A percentile compares a stretch with the other conserved stretches of the same genome.
Evolutionary conservation across 2,329 filamentous ascomycete genomes (phyloP).

Genomic region (Metarhizium anisopliae): DNA sequence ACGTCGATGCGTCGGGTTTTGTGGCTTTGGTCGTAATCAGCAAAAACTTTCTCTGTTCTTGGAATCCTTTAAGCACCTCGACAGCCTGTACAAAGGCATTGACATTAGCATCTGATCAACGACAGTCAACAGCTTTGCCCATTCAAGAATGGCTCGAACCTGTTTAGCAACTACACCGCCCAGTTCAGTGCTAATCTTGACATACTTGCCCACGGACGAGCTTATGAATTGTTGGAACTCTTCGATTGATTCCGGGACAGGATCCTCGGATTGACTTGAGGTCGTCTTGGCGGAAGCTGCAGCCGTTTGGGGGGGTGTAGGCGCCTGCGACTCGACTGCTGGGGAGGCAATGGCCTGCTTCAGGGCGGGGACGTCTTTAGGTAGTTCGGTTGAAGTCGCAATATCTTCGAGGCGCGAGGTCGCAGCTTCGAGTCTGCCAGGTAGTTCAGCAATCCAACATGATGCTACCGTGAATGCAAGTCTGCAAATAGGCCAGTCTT

Average conservation of each 20-base stretch:
- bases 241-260: conserved; percentile 67
- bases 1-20: conserved; percentile 68
- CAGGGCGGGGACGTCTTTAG: conserved; percentile 39
- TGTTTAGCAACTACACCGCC: conserved; percentile 75
- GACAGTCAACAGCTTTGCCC: conserved; percentile 35
- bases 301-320: conserved; percentile 31
- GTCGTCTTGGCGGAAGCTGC: conserved; percentile 14
- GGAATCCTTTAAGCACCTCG: conserved; percentile 57
- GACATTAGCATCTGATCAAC: conserved; percentile 59
- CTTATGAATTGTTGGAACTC: conserved; percentile 78
- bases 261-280: conserved; percentile 32
- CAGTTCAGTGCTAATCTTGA: conserved; percentile 66
- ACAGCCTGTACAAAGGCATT: conserved; percentile 29
- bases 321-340: conserved; percentile 18
- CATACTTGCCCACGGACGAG: conserved; percentile 66
- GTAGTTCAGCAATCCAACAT: conserved; percentile 32
- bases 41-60: conserved; percentile 79
- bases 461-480: background rate
- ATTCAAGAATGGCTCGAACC: conserved; percentile 34
- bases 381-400: conserved; percentile 62
- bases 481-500: conserved; percentile 13
- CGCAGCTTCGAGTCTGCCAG: conserved; percentile 82
- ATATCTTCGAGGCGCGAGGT: conserved; percentile 96
- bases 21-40: conserved; percentile 83
- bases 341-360: conserved; percentile 27